Base-by-base conservation (phyloP, 176 grass and related monocot genomes). In the Dendrocalamus sinicus region DNA sequence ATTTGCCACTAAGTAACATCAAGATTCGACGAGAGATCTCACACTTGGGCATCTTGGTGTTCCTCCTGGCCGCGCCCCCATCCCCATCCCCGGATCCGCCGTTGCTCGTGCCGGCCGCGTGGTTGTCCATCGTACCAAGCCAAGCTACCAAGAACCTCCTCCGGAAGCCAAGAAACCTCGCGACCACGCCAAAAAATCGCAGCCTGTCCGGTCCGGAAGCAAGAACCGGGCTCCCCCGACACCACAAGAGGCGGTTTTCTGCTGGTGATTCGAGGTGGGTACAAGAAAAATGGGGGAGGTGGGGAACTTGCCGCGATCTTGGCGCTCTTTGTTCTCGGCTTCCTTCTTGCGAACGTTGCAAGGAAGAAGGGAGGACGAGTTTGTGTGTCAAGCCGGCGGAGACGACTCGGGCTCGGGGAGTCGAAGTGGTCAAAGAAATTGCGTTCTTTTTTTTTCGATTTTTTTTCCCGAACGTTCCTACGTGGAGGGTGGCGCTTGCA, bases 1-100 rank as follows among this genome's bases (percentile, higher is more conserved):
- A 69, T 45, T 45, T 45, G 74, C 11, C 1, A 17, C 62, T 43
- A 53, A n/a, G 5, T 15, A 20, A 54, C 37, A 3, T n/a, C 8
- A 22, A 58, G 83, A 92, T 87, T 73, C 52, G 64, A 66, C 8
- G 32, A 76, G 83, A 81, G 89, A 91, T 79, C 81, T 91, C 88
- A 94, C 93, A 94, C 72, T 94, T 94, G 68, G 93, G 93, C 82
- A 86, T 85, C 76, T 80, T 81, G 68, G 92, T 86, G 71, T 88
- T 94, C 90, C 92, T 86, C 87, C 85, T 83, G 64, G 85, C 52
- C 23, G 82, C 86, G 61, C 62, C 86, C 61, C 37, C 84, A 61
- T 32, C 76, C 30, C 74, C 82, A 11, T 84, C 87, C 26, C 13
- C 92, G 71, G 90, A 88, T 85, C 84, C 90, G 78, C 73, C 92